A percentile compares a stretch with the other conserved stretches of the same genome.
These are phyloP conservation scores for Phytophthora quininea DNA, from an alignment of 352 stramenopile genomes.

Conservation along the genomic window DNA sequence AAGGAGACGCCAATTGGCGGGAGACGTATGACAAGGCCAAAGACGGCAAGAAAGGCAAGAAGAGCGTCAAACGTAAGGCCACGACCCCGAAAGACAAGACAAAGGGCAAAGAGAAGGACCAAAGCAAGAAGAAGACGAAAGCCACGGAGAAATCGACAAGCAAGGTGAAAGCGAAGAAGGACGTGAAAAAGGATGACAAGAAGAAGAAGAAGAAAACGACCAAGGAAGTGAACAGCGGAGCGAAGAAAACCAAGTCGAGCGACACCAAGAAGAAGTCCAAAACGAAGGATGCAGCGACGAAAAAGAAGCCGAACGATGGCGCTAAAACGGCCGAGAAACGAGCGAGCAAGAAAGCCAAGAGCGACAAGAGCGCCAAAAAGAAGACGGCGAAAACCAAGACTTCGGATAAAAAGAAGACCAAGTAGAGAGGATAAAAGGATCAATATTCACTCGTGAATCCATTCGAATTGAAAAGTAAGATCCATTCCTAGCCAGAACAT, in stretches of 20 bases:
- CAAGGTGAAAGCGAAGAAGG: background rate
- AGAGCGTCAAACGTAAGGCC: constrained; percentile 24
- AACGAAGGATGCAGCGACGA: constrained; percentile 12
- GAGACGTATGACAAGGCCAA: constrained; percentile 76
- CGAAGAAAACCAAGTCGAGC: constrained; percentile 6
- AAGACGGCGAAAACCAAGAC: constrained; percentile 18
- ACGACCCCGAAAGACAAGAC: constrained; percentile 14
- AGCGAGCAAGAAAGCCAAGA: background rate
- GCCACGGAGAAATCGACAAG: constrained; percentile 9
- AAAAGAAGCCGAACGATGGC: constrained; percentile 20
- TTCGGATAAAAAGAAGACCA: constrained; percentile 4
- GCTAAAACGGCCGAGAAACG: background rate
- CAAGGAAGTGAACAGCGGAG: too few relatives aligned
- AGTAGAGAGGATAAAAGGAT: background rate
- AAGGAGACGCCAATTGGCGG: constrained; percentile 75
- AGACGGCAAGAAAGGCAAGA: constrained; percentile 58
- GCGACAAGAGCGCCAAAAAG: constrained; percentile 11
- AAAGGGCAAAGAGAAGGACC: constrained; percentile 22
- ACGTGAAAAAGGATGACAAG: too few relatives aligned
- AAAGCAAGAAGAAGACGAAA: constrained; percentile 13
- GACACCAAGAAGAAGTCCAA: constrained; percentile 11
- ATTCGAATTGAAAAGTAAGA: background rate
- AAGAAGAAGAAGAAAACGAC: too few relatives aligned
- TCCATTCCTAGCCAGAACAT: background rate
- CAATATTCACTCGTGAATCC: background rate